Evolutionary conservation across 306 rosid species (phyloP), one percentile per base, ranked within the genome.

Genomic region (Dalbergia oliveri): DNA sequence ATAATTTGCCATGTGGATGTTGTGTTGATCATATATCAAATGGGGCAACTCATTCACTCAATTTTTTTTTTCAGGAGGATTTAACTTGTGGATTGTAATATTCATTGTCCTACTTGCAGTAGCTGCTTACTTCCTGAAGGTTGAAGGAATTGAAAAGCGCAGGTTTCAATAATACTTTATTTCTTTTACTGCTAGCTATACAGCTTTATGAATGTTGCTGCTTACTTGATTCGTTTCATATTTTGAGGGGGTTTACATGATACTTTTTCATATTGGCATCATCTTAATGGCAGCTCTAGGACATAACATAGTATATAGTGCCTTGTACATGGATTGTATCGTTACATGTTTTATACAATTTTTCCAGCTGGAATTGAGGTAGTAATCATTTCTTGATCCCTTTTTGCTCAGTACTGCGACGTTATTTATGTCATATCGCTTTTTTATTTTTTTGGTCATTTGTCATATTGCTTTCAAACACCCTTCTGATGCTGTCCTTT

Each of bases 1-100:
- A 62, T 43, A 1, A 37, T 66, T 78, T 59, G 16, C 51, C 41
- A 75, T 59, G 74, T 75, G 50, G 73, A 70, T 83, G 37, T 18
- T 58, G 37, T 8, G 15, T 63, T 70, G 59, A 59, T 54, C 44
- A 13, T 26, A 14, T 69, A 66, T 45, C 66, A 19, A 65, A 37
- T 47, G 39, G 56, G 13, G 34, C 21, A 11, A 41, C 37, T 65
- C 72, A 66, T 66, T 26, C 21, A 23, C 43, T 50, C 11, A 12
- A 5, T 11, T 64, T 3, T 12, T 58, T 72, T 44, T 70, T 71
- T 14, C 90, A 93, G 99, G 93, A 79, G 93, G 89, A 72, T 37
- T 69, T 82, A 88, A 77, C 92, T 78, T 93, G 66, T 93, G 95
- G 99, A 53, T 91, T 66, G 76, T 89, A 39, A 14, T 91, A 82